Evolutionary conservation across 1,284 basidiomycete species (phyloP), one percentile per base, ranked within the genome.

Genomic region (Ceratobasidium sp.): DNA sequence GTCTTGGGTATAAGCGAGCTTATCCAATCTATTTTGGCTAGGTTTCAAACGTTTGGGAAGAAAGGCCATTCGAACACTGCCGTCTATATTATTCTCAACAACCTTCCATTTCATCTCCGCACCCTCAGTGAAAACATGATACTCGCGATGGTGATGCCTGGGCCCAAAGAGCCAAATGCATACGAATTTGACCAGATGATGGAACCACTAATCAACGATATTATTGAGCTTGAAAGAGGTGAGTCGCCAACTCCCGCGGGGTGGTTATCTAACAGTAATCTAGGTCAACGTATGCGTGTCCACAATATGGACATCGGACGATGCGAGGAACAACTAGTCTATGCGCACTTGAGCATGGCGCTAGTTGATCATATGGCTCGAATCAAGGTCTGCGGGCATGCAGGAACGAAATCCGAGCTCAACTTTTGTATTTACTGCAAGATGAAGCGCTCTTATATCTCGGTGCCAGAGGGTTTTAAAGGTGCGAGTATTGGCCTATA

Each of bases 51-150:
- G 36, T 41, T 41, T 41, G 11, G 11, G 11, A 4, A 11, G 11
- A 11, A 11, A 11, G 11, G 29, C 1, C 56, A 69, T 17, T 54
- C 36, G 2, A 51, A 56, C 17, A 22, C 19, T 14, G 72, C 17
- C 5, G 24, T 51, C 2, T 74, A 74, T 27, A 15, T 74, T 57
- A 24, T 56, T 19, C 14, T 50, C 72, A 60, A 51, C 29, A 74
- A 82, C 66, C 76, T 82, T 0, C 72, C 72, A 2, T 24, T 17
- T 4, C 62, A 63, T 31, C 14, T 74, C 1, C 62, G 71, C 3
- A 36, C 17, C 7, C 33, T 50, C 9, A 9, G 11, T 9, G 60
- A 74, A 29, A 64, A 74, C 22, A 65, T 74, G 24, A 24, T 22
- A 17, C 50, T 74, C 6, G 48, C n/a, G 1, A 63, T 60, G 1